Percentiles rank a stretch among this genome's conserved stretches.
Evolutionary conservation across 345 rosid genomes (phyloP).

Genomic region (Populus simonii): DNA sequence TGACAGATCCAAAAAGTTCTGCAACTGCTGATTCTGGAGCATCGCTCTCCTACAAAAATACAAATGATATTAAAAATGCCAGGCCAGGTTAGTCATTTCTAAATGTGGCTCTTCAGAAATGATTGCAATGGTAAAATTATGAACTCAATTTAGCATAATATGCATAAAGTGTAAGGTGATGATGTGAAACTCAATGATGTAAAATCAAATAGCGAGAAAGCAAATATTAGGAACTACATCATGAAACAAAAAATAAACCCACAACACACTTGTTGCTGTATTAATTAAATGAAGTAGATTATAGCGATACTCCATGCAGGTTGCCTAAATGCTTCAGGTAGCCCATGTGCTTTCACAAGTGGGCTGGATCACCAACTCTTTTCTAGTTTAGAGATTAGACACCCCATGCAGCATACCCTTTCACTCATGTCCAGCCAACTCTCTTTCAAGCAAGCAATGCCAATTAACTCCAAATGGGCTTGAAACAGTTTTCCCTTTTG

Average conservation of each 20-base stretch:
- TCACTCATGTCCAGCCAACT: not conserved
- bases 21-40: slow-evolving; percentile 95
- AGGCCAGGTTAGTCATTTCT: not conserved
- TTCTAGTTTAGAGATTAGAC: not conserved
- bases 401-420: not conserved
- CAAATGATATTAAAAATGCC: not conserved
- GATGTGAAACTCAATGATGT: slow-evolving; percentile 1
- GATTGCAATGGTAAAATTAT: not conserved
- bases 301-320: not conserved
- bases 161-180: not conserved
- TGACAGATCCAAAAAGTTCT: slow-evolving; percentile 78
- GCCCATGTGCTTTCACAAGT: not conserved
- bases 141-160: not conserved
- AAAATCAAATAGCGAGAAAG: not conserved
- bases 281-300: not conserved
- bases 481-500: not conserved
- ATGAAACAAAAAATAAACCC: not conserved
- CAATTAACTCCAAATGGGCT: not conserved
- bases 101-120: not conserved
- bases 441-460: not conserved
- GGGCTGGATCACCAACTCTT: not conserved
- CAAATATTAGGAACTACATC: not conserved
- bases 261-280: not conserved
- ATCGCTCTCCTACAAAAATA: slow-evolving; percentile 60
- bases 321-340: not conserved